Evolutionary conservation across 2,329 filamentous ascomycete genomes (phyloP).

Genomic region (Fusarium verticillioides): DNA sequence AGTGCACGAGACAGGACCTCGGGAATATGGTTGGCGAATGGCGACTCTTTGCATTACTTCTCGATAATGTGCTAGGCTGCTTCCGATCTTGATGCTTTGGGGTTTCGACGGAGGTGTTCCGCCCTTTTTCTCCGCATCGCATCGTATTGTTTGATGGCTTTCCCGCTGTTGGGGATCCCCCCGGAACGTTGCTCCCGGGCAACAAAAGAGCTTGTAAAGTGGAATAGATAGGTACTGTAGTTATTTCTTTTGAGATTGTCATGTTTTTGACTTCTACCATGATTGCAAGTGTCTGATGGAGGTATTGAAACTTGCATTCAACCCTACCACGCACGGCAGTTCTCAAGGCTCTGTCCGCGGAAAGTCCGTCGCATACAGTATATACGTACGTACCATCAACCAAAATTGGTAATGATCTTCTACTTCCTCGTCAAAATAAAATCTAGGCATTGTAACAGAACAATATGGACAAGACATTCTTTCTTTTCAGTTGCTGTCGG

Average conservation of each 20-base stretch:
- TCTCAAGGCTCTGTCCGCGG: neutral
- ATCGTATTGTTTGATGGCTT: neutral
- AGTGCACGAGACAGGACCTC: slow-evolving; percentile 4
- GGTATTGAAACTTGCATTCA: neutral
- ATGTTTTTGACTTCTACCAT: neutral
- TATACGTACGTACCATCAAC: neutral
- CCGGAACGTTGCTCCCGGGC: slow-evolving; percentile 3
- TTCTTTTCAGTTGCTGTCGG: neutral
- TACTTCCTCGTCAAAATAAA: neutral
- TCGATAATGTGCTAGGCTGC: slow-evolving; percentile 6
- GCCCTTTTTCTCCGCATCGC: slow-evolving; percentile 20
- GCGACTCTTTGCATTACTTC: slow-evolving; percentile 2
- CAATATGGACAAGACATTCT: neutral
- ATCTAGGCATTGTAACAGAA: neutral
- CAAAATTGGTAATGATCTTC: neutral
- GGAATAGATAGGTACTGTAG: neutral
- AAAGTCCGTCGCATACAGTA: neutral
- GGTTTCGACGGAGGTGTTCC: slow-evolving; percentile 16
- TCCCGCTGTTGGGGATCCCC: neutral
- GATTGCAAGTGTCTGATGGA: neutral
- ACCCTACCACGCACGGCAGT: neutral
- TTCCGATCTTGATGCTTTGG: slow-evolving; percentile 1
- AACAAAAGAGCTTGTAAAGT: neutral
- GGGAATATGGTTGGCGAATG: slow-evolving; percentile 13
- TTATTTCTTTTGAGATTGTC: neutral